Percentiles rank a stretch among this genome's conserved stretches.
Evolutionary conservation across 169 alveolate species (phyloP).

Genomic region (Besnoitia besnoiti): DNA sequence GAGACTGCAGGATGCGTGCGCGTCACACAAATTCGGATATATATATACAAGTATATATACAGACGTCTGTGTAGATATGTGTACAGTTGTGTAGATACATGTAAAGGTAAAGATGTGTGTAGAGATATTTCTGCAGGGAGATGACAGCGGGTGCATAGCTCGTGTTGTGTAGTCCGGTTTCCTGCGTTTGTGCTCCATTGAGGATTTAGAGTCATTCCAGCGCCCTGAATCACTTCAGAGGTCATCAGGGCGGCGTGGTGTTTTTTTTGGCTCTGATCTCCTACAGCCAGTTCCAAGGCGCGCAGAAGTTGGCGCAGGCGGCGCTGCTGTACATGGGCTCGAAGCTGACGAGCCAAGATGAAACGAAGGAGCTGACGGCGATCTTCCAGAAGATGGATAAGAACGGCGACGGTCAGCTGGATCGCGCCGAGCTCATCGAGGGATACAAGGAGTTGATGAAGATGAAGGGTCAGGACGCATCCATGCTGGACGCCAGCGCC

Average conservation of each 20-base stretch:
- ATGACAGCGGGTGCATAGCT: not conserved
- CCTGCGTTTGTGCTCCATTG: not conserved
- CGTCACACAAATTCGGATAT: too few relatives aligned
- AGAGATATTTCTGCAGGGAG: too few relatives aligned
- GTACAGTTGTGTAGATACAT: too few relatives aligned
- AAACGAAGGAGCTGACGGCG: constrained; percentile 87
- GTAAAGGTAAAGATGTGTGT: too few relatives aligned
- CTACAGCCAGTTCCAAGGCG: constrained; percentile 81
- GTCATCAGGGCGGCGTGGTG: not conserved
- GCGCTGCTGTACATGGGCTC: constrained; percentile 91
- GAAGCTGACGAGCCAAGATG: constrained; percentile 89
- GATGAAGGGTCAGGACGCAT: constrained; percentile 83
- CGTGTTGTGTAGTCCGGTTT: not conserved
- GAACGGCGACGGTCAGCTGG: constrained; percentile 82
- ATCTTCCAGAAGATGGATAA: constrained; percentile 91
- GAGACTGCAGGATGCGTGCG: too few relatives aligned
- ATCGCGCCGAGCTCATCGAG: constrained; percentile 83
- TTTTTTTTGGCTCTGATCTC: not conserved
- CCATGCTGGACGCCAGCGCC: constrained; percentile 77
- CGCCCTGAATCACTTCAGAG: too few relatives aligned
- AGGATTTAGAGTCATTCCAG: too few relatives aligned
- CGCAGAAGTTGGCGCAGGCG: constrained; percentile 91
- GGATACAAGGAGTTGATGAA: constrained; percentile 85
- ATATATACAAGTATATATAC: too few relatives aligned
- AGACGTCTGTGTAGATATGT: too few relatives aligned